Base-by-base conservation (phyloP, 2,329 filamentous ascomycete genomes). In the Scortechinia acanthostroma region DNA sequence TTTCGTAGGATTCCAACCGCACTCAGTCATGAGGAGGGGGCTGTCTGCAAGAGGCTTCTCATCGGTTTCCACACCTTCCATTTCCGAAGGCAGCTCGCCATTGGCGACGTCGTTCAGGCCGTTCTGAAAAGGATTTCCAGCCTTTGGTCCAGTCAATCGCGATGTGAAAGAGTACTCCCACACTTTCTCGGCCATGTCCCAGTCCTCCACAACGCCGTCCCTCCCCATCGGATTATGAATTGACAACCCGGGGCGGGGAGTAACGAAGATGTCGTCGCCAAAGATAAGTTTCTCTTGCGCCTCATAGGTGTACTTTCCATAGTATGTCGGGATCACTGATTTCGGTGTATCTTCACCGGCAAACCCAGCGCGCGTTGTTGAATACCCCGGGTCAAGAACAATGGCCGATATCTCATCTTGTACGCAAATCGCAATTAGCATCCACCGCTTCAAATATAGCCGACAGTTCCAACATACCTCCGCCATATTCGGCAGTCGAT, bases 331-430 rank as follows among this genome's bases (percentile, higher is more conserved):
- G 43, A 83, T 71, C 42, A 85, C 72, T 16, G 79, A 82, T 63
- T 86, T 86, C 51, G 81, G 81, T 2, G 77, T 75, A 58, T 86
- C 81, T 70, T 86, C 81, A 47, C 82, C 81, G 4, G 82, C 82
- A 56, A 86, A 86, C 47, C 81, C 81, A 46, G 80, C 81, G 61
- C 81, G 80, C 42, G 73, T 77, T 46, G 72, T 77, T 44, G 76
- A 74, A 57, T 76, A 83, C 47, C 82, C 81, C 2, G 81, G 77
- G 57, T 86, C 81, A 50, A 86, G 76, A 19, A 86, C 77, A 51
- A 86, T 76, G 45, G 82, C 81, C 22, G 80, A 83, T 47, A 86
- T 80, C 62, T 86, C 81, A 63, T 86, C 81, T 83, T n/a, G 50
- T 17, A 45, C 35, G 35, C 10, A 17, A 10, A 10, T 15, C 17